Conservation (phyloP, 176 grass and related monocot species). For the Raddia distichophylla region DNA sequence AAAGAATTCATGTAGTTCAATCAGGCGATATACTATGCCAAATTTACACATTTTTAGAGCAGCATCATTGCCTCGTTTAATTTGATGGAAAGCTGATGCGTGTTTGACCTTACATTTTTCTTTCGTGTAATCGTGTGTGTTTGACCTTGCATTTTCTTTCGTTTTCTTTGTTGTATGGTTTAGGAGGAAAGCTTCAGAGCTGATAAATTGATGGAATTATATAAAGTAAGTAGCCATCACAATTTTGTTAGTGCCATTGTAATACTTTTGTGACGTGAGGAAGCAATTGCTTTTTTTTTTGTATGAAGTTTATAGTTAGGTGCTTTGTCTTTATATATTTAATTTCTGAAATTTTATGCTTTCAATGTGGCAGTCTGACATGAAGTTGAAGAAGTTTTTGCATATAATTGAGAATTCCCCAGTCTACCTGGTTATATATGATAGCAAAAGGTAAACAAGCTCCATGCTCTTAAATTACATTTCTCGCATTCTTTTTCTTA, state of each 20-base stretch:
- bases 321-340: constrained; percentile 34
- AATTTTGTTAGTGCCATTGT: background rate
- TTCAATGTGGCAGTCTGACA: constrained; percentile 68
- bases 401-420: constrained; percentile 95
- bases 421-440: constrained; percentile 95
- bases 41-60: constrained; percentile 3
- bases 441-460: constrained; percentile 74
- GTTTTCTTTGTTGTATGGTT: constrained; percentile 43
- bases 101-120: constrained; percentile 5
- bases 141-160: background rate
- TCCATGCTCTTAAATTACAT: background rate
- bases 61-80: constrained; percentile 26
- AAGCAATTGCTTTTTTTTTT: constrained; percentile 19
- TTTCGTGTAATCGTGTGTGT: too few relatives aligned
- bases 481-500: constrained; percentile 1
- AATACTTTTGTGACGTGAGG: background rate
- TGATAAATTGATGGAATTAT: constrained; percentile 80
- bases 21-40: background rate
- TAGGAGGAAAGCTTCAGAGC: constrained; percentile 81
- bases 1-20: constrained; percentile 27
- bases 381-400: constrained; percentile 96
- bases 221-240: constrained; percentile 60
- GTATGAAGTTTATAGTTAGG: constrained; percentile 12
- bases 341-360: constrained; percentile 9
- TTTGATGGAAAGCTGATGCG: constrained; percentile 5